A percentile compares a stretch with the other conserved stretches of the same genome.
phyloP scores from a whole-genome alignment of 2,329 filamentous ascomycete species.

The Talaromyces sp. region DNA sequence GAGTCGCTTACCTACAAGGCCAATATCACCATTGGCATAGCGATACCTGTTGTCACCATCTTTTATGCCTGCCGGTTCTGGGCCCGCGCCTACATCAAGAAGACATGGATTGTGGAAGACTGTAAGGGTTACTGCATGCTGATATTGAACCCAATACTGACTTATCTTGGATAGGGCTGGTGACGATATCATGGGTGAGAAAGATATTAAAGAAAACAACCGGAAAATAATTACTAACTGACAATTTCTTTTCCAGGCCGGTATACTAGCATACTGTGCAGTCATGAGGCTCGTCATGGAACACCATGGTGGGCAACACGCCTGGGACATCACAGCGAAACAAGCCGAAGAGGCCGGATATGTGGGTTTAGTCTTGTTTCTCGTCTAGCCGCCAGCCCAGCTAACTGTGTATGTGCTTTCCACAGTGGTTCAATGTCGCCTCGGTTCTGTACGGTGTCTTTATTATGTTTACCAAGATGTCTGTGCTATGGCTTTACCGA shows the following conservation, averaged over 20 bases:
- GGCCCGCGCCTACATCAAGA: constrained; percentile 7
- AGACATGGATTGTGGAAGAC: constrained; percentile 12
- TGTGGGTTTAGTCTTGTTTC: not conserved
- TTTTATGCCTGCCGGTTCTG: constrained; percentile 8
- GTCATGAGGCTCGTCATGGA: constrained; percentile 7
- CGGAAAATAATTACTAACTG: not conserved
- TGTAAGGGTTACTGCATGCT: not conserved
- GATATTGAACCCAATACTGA: not conserved
- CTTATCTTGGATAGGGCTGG: constrained; percentile 3
- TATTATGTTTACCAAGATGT: constrained; percentile 20
- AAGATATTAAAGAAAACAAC: not conserved
- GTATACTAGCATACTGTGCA: constrained; percentile 2
- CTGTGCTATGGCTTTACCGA: constrained; percentile 19
- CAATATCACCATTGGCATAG: constrained; percentile 11
- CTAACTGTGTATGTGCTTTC: not conserved
- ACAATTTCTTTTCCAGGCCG: not conserved
- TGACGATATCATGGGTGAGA: constrained; percentile 11
- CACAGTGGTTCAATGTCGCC: constrained; percentile 13
- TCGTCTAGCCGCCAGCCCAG: not conserved
- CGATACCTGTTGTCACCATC: constrained; percentile 3
- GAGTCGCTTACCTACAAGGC: constrained; percentile 5
- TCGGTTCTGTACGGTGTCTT: constrained; percentile 19
- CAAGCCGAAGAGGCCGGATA: constrained; percentile 10
- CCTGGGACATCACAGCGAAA: constrained; percentile 9
- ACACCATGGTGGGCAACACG: constrained; percentile 13